Conservation (phyloP, 2,329 filamentous ascomycete species). For the Ophiostoma novo-ulmi region DNA sequence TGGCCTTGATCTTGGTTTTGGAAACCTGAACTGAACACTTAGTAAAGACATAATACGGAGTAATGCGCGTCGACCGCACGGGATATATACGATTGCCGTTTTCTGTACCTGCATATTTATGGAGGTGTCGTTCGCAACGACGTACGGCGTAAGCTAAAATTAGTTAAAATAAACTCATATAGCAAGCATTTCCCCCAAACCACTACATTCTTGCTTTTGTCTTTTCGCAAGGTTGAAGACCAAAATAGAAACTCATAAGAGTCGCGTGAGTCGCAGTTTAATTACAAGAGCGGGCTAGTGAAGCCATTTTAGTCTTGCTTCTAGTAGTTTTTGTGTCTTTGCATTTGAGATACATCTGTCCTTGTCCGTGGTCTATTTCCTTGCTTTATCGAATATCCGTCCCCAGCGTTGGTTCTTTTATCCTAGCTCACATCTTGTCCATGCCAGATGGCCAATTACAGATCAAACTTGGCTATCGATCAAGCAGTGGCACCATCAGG, state of each 20-base stretch:
- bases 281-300: background rate
- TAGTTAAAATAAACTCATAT: background rate
- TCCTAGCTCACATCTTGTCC: background rate
- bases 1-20: background rate
- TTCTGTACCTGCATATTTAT: constrained; percentile 14
- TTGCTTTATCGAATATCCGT: background rate
- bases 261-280: background rate
- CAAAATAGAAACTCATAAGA: constrained; percentile 9
- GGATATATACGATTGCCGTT: constrained; percentile 2
- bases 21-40: background rate
- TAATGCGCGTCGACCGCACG: background rate
- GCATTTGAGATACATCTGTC: background rate
- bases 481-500: background rate
- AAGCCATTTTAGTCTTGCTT: background rate
- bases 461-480: background rate
- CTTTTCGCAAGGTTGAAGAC: constrained; percentile 6
- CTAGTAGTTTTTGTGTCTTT: background rate
- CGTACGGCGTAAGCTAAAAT: background rate
- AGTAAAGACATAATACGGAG: background rate
- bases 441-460: background rate
- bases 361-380: background rate
- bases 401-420: background rate
- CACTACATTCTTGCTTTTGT: background rate
- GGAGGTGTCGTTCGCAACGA: background rate
- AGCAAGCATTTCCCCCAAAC: background rate